phyloP scores from a whole-genome alignment of 768 basidiomycete species.

The Fibroporia radiculosa region DNA sequence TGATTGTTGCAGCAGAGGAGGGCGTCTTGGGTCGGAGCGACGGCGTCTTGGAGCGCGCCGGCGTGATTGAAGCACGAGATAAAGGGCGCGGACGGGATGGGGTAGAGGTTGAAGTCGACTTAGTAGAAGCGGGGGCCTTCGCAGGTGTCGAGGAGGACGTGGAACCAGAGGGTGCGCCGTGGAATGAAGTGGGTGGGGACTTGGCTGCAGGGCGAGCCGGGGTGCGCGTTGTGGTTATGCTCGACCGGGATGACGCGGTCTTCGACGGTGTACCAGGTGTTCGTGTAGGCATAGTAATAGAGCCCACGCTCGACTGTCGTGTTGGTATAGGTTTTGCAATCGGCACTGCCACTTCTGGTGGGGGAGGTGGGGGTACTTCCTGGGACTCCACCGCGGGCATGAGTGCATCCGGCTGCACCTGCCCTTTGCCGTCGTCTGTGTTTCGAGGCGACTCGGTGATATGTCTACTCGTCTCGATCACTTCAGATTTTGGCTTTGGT shows the following conservation, averaged over 20 bases:
- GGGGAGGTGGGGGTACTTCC: conserved; percentile 6
- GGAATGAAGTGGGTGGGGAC: conserved; percentile 20
- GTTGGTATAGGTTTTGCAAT: conserved; percentile 10
- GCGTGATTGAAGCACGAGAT: conserved; percentile 27
- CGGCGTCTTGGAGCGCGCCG: conserved; percentile 26
- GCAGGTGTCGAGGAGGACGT: conserved; percentile 15
- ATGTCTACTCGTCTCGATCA: no score
- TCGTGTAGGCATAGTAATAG: background rate
- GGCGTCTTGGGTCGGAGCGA: conserved; percentile 29
- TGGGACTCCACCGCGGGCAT: background rate
- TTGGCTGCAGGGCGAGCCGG: conserved; percentile 19
- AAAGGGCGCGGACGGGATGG: conserved; percentile 26
- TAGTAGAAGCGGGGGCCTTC: conserved; percentile 12
- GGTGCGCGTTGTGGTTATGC: conserved; percentile 14
- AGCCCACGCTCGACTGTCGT: conserved; percentile 11
- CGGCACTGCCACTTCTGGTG: conserved; percentile 10
- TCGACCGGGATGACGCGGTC: conserved; percentile 1
- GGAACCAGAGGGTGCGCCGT: conserved; percentile 8
- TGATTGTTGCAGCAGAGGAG: conserved; percentile 9
- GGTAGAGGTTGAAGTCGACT: conserved; percentile 16
- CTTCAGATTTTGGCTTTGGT: conserved; percentile 27
- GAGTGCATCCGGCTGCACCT: background rate
- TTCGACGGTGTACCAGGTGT: conserved; percentile 12
- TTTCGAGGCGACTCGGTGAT: no score
- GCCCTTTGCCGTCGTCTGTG: background rate